phyloP scores from a whole-genome alignment of 495 filamentous ascomycete genomes.

The Aspergillus nanangensis region DNA sequence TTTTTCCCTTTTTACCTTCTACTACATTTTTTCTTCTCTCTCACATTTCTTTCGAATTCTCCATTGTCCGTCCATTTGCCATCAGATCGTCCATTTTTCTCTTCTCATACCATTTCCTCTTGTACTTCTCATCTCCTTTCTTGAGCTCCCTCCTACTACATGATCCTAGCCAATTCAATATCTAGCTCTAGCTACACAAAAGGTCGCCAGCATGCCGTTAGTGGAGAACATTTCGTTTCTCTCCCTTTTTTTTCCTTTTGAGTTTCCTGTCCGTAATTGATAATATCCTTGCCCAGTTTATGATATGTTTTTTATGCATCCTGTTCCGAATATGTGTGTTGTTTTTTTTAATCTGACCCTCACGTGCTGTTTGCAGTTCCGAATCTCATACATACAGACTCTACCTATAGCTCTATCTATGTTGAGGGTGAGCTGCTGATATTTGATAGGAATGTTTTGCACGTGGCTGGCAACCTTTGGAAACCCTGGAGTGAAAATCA shows the following conservation, averaged over 20 bases:
- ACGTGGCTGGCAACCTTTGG: no score
- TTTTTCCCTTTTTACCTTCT: constrained; percentile 12
- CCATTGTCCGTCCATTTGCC: constrained; percentile 15
- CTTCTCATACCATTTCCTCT: constrained; percentile 32
- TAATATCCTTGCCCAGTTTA: constrained; percentile 8
- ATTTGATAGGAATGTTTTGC: no score
- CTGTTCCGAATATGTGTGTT: no score
- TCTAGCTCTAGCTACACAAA: constrained; percentile 26
- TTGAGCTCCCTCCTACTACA: constrained; percentile 31
- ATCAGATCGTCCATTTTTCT: constrained; percentile 6
- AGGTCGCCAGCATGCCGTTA: constrained; percentile 9
- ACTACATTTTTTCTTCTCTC: constrained; percentile 13
- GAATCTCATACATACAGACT: background rate
- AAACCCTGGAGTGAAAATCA: no score
- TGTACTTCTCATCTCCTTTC: constrained; percentile 37
- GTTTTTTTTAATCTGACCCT: no score
- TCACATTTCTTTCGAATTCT: constrained; percentile 6
- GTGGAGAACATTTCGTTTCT: constrained; percentile 4
- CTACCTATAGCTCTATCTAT: background rate
- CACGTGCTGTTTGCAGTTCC: background rate
- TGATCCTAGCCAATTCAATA: constrained; percentile 39
- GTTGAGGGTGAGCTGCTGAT: no score
- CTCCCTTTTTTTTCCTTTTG: background rate
- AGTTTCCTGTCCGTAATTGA: constrained; percentile 17
- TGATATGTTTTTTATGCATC: no score